phyloP scores from a whole-genome alignment of 2,329 filamentous ascomycete genomes.

The Aureobasidium sp. region DNA sequence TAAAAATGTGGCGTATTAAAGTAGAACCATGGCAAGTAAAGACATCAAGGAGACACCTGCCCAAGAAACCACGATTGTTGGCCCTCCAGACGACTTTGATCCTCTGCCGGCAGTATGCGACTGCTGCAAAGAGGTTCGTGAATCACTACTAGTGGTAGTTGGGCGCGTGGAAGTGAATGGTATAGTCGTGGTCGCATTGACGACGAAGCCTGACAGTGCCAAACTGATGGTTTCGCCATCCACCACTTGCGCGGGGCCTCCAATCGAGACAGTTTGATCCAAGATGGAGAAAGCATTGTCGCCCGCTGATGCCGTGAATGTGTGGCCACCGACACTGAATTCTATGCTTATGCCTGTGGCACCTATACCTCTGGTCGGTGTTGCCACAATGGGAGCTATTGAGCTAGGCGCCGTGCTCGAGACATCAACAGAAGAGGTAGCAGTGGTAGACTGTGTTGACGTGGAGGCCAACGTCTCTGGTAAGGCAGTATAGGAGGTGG shows the following conservation, averaged over 20 bases:
- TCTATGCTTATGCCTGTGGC: constrained; percentile 1
- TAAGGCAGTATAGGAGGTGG: constrained; percentile 4
- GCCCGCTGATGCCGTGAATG: constrained; percentile 9
- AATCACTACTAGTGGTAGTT: background rate
- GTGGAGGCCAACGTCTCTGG: background rate
- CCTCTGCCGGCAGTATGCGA: background rate
- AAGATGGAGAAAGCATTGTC: constrained; percentile 6
- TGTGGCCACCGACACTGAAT: background rate
- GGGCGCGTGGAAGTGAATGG: background rate
- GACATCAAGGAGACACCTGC: background rate
- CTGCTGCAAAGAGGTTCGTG: background rate
- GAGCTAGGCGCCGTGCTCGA: background rate
- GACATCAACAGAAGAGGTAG: background rate
- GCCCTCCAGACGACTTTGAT: background rate
- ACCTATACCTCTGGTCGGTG: background rate
- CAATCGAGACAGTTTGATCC: constrained; percentile 3
- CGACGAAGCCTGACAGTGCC: background rate
- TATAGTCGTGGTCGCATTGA: constrained; percentile 10
- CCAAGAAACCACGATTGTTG: background rate
- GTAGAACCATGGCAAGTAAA: background rate
- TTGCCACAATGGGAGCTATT: background rate
- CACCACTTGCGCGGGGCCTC: background rate
- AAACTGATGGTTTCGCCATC: constrained; percentile 14
- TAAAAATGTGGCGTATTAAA: background rate
- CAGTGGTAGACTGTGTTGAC: background rate